A percentile compares a stretch with the other conserved stretches of the same genome.
phyloP scores from a whole-genome alignment of 176 grass and related monocot species.

The Zoysia japonica region DNA sequence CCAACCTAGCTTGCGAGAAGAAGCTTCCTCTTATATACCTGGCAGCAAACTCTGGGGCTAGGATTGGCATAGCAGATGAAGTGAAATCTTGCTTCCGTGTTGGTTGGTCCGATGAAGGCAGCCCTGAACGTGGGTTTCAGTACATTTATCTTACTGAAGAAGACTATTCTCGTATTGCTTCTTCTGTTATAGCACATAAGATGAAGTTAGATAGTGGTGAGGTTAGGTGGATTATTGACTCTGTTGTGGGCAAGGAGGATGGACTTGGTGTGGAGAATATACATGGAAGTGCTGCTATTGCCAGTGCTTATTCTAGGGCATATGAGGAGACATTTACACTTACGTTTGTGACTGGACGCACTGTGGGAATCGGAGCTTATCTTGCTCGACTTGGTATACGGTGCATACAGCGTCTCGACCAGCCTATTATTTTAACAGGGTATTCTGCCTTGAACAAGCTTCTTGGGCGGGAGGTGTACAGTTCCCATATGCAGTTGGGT shows the following conservation, averaged over 20 bases:
- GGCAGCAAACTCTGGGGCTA: slow-evolving; percentile 91
- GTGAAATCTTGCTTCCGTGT: slow-evolving; percentile 93
- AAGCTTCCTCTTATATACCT: slow-evolving; percentile 97
- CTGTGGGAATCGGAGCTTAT: slow-evolving; percentile 96
- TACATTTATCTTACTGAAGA: slow-evolving; percentile 87
- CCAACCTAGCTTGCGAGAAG: slow-evolving; percentile 80
- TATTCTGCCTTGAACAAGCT: slow-evolving; percentile 94
- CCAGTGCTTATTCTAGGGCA: slow-evolving; percentile 93
- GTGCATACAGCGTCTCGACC: slow-evolving; percentile 94
- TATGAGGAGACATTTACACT: slow-evolving; percentile 96
- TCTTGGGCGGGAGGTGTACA: slow-evolving; percentile 97
- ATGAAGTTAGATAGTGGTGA: slow-evolving; percentile 77
- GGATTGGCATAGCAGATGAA: slow-evolving; percentile 90
- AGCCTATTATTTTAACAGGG: slow-evolving; percentile 91
- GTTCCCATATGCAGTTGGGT: slow-evolving; percentile 97
- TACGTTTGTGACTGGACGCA: slow-evolving; percentile 84
- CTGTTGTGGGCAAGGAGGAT: slow-evolving; percentile 94
- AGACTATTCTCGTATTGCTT: slow-evolving; percentile 67
- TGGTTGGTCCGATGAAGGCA: slow-evolving; percentile 74
- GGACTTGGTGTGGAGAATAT: slow-evolving; percentile 94
- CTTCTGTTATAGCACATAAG: slow-evolving; percentile 90
- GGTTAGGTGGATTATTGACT: slow-evolving; percentile 86
- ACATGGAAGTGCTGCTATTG: slow-evolving; percentile 96
- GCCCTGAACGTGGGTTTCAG: slow-evolving; percentile 78
- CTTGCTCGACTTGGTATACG: slow-evolving; percentile 95